A percentile compares a stretch with the other conserved stretches of the same genome.
Evolutionary conservation across 805 yeast species (phyloP).

Genomic region (Suhomyces faveliae): DNA sequence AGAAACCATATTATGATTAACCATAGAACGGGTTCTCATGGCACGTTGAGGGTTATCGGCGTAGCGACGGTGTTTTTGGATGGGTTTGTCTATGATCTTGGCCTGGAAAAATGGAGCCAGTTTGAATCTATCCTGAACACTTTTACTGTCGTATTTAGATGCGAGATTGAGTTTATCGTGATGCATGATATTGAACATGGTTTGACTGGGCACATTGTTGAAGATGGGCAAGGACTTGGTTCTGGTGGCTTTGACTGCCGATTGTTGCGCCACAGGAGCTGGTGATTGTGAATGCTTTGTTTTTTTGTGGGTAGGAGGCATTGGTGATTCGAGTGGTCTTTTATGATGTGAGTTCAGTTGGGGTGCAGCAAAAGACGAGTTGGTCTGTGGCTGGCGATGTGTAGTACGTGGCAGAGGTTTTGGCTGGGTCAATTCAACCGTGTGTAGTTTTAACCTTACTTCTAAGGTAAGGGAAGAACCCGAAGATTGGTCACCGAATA

Average conservation of each 20-base stretch:
- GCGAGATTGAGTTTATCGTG: constrained; percentile 40
- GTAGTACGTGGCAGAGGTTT: background rate
- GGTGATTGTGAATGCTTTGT: constrained; percentile 5
- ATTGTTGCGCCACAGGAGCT: constrained; percentile 7
- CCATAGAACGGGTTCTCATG: constrained; percentile 44
- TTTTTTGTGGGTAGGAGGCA: constrained; percentile 13
- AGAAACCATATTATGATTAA: constrained; percentile 33
- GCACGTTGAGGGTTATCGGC: constrained; percentile 33
- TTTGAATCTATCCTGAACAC: constrained; percentile 43
- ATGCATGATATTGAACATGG: constrained; percentile 39
- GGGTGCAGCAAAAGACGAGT: background rate
- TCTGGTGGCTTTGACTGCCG: constrained; percentile 41
- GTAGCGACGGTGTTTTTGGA: constrained; percentile 21
- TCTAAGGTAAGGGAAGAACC: constrained; percentile 52
- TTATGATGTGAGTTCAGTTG: background rate
- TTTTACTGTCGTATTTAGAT: constrained; percentile 39
- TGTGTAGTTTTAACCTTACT: constrained; percentile 51
- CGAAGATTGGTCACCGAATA: constrained; percentile 34
- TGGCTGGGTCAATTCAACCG: constrained; percentile 23
- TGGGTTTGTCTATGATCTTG: constrained; percentile 41
- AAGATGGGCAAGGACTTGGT: constrained; percentile 44
- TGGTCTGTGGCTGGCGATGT: constrained; percentile 4
- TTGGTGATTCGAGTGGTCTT: constrained; percentile 8
- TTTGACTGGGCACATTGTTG: constrained; percentile 38
- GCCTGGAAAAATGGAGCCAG: constrained; percentile 46